Evolutionary conservation across 257 asterid genomes (phyloP), one percentile per base, ranked within the genome.

Genomic region (Ophiorrhiza pumila): DNA sequence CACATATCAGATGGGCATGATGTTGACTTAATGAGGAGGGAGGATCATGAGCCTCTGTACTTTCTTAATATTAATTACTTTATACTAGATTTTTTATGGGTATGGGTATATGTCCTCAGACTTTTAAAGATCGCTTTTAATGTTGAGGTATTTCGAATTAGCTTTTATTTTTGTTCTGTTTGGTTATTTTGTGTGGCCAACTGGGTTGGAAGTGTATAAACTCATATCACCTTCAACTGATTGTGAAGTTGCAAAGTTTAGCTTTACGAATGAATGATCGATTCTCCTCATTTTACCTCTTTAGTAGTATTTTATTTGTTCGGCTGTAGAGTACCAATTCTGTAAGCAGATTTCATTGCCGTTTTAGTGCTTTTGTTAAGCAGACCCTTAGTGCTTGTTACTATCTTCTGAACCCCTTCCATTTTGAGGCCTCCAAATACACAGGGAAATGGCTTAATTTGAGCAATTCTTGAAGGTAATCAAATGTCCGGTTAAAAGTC

Each of bases 31-130:
- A 69, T 23, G 59, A 12, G 34, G 49, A 31, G 61, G 80, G 76
- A 71, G 80, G 64, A 77, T 71, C 62, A 59, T 71, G 63, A 59
- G 58, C 39, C 64, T 39, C 73, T 45, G 37, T 52, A 58, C 52
- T 45, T 46, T 41, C 47, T 55, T 55, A 45, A 45, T 45, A 22
- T 61, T 37, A 31, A 11, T 49, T 32, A 22, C 73, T 25, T 71
- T 46, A 77, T 59, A 35, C 77, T 67, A 64, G 73, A 72, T 77
- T 71, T 62, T 74, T 65, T 67, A 65, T 55, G n/a, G n/a, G n/a
- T n/a, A n/a, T n/a, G n/a, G 60, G 66, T 74, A 68, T 74, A 25
- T 74, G 72, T 57, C 60, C 60, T 59, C 60, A 5, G 71, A 56
- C 74, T 47, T 75, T 35, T 69, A 14, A 49, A 49, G 45, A 61